Base-by-base conservation (phyloP, 257 asterid genomes). In the Nicotiana undulata region DNA sequence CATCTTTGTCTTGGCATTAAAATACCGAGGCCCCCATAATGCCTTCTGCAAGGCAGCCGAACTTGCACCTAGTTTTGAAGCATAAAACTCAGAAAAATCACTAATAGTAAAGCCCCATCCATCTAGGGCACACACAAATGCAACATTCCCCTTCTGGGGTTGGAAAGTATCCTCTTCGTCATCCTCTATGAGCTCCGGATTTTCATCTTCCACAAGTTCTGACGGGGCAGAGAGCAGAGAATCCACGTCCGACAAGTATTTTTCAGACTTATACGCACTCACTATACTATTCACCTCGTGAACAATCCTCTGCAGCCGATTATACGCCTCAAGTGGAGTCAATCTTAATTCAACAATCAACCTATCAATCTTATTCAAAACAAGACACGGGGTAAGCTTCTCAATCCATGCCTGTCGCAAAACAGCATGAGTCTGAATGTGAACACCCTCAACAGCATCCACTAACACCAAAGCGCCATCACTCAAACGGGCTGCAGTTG, bases 401-500 rank as follows among this genome's bases (percentile, higher is more conserved):
- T 95, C 99, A 81, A 95, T 93, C 98, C 98, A 93, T 15, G 98
- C 97, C 81, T 95, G 99, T 4, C 97, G 93, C 79, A 95, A 32
- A 37, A 95, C 98, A 0, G 99, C 99, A 68, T 93, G 99, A 6
- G 99, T 95, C 88, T 95, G 99, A 85, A 95, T 95, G 65, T 95
- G 99, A 85, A 95, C 99, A 40, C 98, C 99, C 81, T 95, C 99
- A 17, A 95, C 98, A 2, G 97, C 94, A 85, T 95, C 99, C 44
- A 95, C 99, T 65, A 95, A 85, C 3, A 95, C 90, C 77, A 95
- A 85, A 8, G 96, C 99, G 58, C 99, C 99, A 82, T 95, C 99
- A 63, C 98, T 95, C 92, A 95, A 87, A 80, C 99, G 89, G 0
- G 99, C 99, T 15, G 99, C 99, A 11, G 98, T 93, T 5, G 99